phyloP scores from a whole-genome alignment of 495 filamentous ascomycete genomes.

The Trichocladium uniseriatum region DNA sequence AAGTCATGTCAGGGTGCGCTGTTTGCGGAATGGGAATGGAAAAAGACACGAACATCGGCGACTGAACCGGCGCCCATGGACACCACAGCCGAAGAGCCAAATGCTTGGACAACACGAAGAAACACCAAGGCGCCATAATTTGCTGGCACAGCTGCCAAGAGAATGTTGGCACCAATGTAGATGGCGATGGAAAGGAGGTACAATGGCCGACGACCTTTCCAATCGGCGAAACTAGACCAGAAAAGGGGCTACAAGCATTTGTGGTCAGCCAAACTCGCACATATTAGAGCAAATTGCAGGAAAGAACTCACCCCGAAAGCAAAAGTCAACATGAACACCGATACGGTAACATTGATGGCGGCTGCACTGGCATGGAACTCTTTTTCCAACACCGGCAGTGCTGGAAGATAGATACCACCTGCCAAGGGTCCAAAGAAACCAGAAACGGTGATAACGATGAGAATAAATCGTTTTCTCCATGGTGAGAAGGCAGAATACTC shows the following conservation, averaged over 20 bases:
- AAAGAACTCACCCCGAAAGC: too few relatives aligned
- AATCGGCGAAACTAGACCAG: conserved; percentile 10
- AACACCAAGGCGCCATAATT: conserved; percentile 8
- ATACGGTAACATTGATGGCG: too few relatives aligned
- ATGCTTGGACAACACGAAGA: conserved; percentile 4
- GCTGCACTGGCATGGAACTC: too few relatives aligned
- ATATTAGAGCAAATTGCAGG: too few relatives aligned
- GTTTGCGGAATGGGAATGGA: neutral
- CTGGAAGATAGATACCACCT: too few relatives aligned
- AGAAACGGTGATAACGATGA: too few relatives aligned
- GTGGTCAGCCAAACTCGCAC: too few relatives aligned
- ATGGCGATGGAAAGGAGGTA: conserved; percentile 7
- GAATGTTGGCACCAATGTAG: conserved; percentile 8
- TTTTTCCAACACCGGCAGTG: too few relatives aligned
- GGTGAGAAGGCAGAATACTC: too few relatives aligned
- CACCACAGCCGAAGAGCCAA: conserved; percentile 3
- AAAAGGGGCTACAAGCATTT: conserved; percentile 5
- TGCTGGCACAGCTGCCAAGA: conserved; percentile 4
- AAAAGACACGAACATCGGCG: conserved; percentile 8
- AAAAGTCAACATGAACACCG: too few relatives aligned
- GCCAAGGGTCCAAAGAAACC: too few relatives aligned
- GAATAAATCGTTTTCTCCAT: too few relatives aligned
- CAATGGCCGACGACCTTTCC: conserved; percentile 9
- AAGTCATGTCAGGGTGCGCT: neutral
- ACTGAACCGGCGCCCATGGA: conserved; percentile 10